A percentile compares a stretch with the other conserved stretches of the same genome.
Conservation (phyloP, 1,284 basidiomycete species). For the Irpex rosettiformis region DNA sequence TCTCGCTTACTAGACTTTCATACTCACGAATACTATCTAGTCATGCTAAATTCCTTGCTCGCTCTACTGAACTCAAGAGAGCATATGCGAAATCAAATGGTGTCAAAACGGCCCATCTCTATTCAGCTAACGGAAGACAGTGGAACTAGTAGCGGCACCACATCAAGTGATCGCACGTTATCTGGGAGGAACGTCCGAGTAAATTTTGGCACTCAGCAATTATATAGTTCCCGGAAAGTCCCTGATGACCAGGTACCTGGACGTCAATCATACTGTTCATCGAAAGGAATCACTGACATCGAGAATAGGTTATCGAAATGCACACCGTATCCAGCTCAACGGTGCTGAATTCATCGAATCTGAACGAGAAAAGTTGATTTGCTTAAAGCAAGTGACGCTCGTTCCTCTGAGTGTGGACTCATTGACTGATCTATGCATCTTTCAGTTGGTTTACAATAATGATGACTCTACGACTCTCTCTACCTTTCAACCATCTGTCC, state of each 20-base stretch:
- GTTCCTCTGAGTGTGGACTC: too few relatives aligned
- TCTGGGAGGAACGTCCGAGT: not conserved
- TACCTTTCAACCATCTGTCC: too few relatives aligned
- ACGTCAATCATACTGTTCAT: too few relatives aligned
- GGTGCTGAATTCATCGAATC: not conserved
- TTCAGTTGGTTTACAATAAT: too few relatives aligned
- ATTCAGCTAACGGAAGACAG: not conserved
- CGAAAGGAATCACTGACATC: not conserved
- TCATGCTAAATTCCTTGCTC: not conserved
- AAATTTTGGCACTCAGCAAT: not conserved
- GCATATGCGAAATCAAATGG: not conserved
- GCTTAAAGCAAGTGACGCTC: too few relatives aligned
- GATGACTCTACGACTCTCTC: too few relatives aligned
- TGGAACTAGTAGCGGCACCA: not conserved
- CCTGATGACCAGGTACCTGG: not conserved
- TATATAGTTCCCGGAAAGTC: not conserved
- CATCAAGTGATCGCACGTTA: not conserved
- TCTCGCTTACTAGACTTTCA: not conserved
- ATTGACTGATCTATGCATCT: too few relatives aligned
- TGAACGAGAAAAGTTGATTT: not conserved
- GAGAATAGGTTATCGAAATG: not conserved
- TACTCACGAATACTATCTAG: not conserved
- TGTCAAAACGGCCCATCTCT: not conserved
- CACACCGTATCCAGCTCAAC: not conserved
- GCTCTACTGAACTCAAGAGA: not conserved